Evolutionary conservation across 768 basidiomycete genomes (phyloP).

Genomic region (Boletus speciosus): DNA sequence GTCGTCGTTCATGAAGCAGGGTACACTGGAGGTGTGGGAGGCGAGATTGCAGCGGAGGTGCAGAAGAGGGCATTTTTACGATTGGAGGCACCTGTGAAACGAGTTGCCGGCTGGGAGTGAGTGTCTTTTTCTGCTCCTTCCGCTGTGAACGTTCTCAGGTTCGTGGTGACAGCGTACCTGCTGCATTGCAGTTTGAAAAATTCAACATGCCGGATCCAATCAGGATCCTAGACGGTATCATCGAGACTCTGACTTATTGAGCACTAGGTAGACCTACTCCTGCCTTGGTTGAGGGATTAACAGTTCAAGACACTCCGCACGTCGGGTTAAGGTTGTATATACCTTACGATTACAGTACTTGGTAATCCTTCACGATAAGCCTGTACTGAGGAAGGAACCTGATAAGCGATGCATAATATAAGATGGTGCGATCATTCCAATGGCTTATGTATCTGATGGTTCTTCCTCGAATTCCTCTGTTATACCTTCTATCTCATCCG

Average conservation of each 20-base stretch:
- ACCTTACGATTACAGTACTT: background rate
- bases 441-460: conserved; percentile 20
- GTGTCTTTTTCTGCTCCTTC: conserved; percentile 33
- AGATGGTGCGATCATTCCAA: background rate
- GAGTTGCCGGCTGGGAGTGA: conserved; percentile 94
- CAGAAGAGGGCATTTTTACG: conserved; percentile 87
- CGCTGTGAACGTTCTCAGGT: background rate
- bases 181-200: conserved; percentile 83
- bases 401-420: conserved; percentile 1
- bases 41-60: conserved; percentile 88
- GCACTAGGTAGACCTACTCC: background rate
- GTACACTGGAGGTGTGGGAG: conserved; percentile 81
- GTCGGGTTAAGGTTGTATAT: background rate
- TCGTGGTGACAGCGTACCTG: conserved; percentile 58
- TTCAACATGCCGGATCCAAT: conserved; percentile 89
- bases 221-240: conserved; percentile 75
- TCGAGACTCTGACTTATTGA: conserved; percentile 78
- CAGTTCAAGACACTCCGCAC: background rate
- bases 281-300: background rate
- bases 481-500: conserved; percentile 39
- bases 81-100: conserved; percentile 80
- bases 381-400: background rate
- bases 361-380: background rate
- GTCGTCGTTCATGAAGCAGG: conserved; percentile 93
- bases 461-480: conserved; percentile 55